phyloP scores from a whole-genome alignment of 805 yeast species.

The Kodamaea laetipori region DNA sequence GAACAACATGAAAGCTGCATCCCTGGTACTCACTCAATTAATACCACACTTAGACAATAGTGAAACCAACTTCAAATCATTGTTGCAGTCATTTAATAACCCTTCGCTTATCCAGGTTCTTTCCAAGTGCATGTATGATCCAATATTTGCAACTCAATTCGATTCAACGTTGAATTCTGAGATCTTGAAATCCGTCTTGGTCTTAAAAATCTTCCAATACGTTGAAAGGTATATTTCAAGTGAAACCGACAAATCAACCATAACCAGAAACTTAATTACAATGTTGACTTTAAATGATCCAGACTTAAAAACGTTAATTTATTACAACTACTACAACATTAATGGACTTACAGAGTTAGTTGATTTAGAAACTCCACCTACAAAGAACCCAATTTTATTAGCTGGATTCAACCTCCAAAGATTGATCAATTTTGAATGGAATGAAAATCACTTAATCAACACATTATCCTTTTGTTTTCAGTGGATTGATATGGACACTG shows the following conservation, averaged over 20 bases:
- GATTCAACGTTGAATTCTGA: slow-evolving; percentile 4
- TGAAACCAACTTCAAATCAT: not conserved
- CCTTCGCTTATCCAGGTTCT: slow-evolving; percentile 3
- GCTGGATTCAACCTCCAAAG: slow-evolving; percentile 28
- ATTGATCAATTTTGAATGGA: slow-evolving; percentile 24
- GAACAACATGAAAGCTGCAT: not conserved
- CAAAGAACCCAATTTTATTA: slow-evolving; percentile 7
- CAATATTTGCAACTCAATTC: slow-evolving; percentile 10
- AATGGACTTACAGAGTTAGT: slow-evolving; percentile 20
- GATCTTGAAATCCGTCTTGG: slow-evolving; percentile 9
- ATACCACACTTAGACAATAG: not conserved
- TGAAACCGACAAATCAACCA: slow-evolving; percentile 16
- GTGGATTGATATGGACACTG: not conserved
- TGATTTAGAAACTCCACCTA: slow-evolving; percentile 13
- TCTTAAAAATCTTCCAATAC: slow-evolving; percentile 5
- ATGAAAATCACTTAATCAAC: slow-evolving; percentile 16
- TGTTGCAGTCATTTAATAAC: not conserved
- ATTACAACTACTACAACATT: slow-evolving; percentile 25
- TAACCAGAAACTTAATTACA: slow-evolving; percentile 22
- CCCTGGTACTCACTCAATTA: not conserved
- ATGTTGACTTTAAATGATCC: slow-evolving; percentile 16
- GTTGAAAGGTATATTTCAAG: slow-evolving; percentile 19
- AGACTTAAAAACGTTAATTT: slow-evolving; percentile 14
- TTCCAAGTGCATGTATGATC: slow-evolving; percentile 4
- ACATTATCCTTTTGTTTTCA: not conserved